Evolutionary conservation across 805 yeast species (phyloP), one percentile per base, ranked within the genome.

Genomic region (Scheffersomyces lignosus): DNA sequence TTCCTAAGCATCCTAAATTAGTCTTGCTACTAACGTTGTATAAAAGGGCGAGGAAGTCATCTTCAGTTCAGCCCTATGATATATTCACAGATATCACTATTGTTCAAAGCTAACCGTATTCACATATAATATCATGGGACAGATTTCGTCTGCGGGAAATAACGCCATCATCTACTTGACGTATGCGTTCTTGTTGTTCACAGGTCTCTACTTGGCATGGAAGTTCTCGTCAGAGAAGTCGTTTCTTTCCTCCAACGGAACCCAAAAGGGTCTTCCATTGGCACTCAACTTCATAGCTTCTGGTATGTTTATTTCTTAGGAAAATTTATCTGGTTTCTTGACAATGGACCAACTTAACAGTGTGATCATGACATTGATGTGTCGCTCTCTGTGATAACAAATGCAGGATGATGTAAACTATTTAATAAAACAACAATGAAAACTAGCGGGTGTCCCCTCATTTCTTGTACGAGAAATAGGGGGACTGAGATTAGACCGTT

Each of bases 281-380:
- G 85, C 96, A 2, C 70, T 90, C 42, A 90, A 90, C 59, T 90
- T 90, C 57, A 79, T 90, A 37, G 97, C 97, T 34, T 81, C 95
- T 48, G 95, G 95, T 77, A 71, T 67, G 86, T 82, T 15, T 7
- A n/a, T n/a, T n/a, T n/a, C n/a, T n/a, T n/a, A n/a, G n/a, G n/a
- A n/a, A n/a, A n/a, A n/a, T n/a, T n/a, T n/a, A n/a, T n/a, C n/a
- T n/a, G n/a, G n/a, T n/a, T n/a, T n/a, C n/a, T n/a, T n/a, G n/a
- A n/a, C n/a, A n/a, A n/a, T n/a, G n/a, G n/a, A n/a, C n/a, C n/a
- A n/a, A n/a, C n/a, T n/a, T n/a, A n/a, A n/a, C n/a, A n/a, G n/a
- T 23, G n/a, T 23, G 30, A 27, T 8, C 30, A 27, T 9, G 12
- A 27, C 8, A 27, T 60, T 56, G 10, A 12, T 8, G 25, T 14